A percentile compares a stretch with the other conserved stretches of the same genome.
These are phyloP conservation scores for Lotmaria passim DNA, from an alignment of 208 protist genomes.

Conservation along the genomic window DNA sequence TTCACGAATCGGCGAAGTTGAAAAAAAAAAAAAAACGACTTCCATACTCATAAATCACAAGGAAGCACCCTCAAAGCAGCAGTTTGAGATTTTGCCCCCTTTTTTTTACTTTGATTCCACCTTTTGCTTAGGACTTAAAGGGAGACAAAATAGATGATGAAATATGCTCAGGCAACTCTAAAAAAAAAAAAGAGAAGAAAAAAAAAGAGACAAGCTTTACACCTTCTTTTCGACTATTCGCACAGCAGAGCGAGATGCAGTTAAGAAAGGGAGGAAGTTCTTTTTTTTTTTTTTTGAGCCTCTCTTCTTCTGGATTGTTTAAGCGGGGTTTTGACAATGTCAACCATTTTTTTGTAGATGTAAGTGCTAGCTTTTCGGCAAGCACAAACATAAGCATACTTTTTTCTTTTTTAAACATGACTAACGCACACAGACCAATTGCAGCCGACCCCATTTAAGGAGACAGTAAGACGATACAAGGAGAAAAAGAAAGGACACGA, in stretches of 20 bases:
- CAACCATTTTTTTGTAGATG: neutral
- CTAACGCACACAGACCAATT: neutral
- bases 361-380: neutral
- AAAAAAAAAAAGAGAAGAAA: no score
- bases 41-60: neutral
- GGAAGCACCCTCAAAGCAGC: neutral
- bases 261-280: neutral
- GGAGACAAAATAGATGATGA: neutral
- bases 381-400: no score
- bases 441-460: no score
- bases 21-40: neutral
- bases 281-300: neutral
- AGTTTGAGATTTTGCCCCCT: neutral
- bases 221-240: neutral
- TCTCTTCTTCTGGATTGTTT: slow-evolving; percentile 4
- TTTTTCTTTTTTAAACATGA: neutral
- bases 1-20: neutral
- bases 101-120: neutral
- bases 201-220: neutral
- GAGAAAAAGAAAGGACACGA: no score
- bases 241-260: slow-evolving; percentile 1
- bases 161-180: no score
- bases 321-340: neutral
- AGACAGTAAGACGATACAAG: neutral
- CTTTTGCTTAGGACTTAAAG: neutral